Evolutionary conservation across 2,329 filamentous ascomycete genomes (phyloP).

Genomic region (Colletotrichum magnum): DNA sequence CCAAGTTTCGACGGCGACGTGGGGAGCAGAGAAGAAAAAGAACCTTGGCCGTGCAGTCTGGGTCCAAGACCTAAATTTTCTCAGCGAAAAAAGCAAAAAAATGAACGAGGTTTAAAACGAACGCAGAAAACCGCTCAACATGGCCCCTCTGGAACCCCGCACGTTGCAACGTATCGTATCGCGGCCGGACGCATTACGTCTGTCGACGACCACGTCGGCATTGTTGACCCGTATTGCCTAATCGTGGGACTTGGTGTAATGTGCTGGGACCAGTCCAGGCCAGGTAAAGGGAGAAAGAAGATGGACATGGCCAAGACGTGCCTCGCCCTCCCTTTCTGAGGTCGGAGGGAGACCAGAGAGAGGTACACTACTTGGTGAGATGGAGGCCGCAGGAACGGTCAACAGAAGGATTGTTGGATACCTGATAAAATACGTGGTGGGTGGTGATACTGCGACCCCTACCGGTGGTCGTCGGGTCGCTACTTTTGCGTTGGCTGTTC

Average conservation of each 20-base stretch:
- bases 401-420: not conserved
- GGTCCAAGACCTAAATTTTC: constrained; percentile 13
- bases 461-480: constrained; percentile 4
- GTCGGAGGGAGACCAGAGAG: too few relatives aligned
- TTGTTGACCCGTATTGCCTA: constrained; percentile 25
- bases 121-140: constrained; percentile 35
- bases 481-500: constrained; percentile 34
- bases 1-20: constrained; percentile 1
- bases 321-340: too few relatives aligned
- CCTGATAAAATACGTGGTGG: too few relatives aligned
- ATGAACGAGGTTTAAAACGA: constrained; percentile 4
- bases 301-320: too few relatives aligned
- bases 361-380: not conserved
- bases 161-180: constrained; percentile 24
- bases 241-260: constrained; percentile 24
- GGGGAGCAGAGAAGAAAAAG: constrained; percentile 11
- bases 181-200: constrained; percentile 16
- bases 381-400: not conserved
- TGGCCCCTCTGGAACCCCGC: constrained; percentile 10
- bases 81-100: constrained; percentile 22
- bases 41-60: constrained; percentile 8
- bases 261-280: constrained; percentile 12
- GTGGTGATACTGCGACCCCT: not conserved
- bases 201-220: constrained; percentile 28
- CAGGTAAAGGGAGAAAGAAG: not conserved